Conservation (phyloP, 1,284 basidiomycete species). For the Austroboletus niveus region DNA sequence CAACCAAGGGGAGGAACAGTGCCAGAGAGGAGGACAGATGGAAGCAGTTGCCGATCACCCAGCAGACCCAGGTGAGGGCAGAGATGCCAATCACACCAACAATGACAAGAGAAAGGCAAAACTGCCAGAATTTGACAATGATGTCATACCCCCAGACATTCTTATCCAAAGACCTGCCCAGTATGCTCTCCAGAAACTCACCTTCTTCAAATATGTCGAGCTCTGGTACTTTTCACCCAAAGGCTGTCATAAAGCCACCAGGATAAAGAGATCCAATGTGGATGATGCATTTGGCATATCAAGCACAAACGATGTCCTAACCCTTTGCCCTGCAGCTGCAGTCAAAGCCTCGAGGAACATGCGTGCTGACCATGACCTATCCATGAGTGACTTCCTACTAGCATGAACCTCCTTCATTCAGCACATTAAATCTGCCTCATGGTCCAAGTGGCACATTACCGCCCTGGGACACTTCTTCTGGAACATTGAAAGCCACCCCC, state of each 20-base stretch:
- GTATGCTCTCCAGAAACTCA: conserved; percentile 26
- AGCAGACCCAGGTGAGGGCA: no score
- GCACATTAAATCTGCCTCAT: background rate
- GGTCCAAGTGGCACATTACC: background rate
- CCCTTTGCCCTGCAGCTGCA: accelerated
- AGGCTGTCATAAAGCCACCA: conserved; percentile 11
- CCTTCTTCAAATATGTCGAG: conserved; percentile 23
- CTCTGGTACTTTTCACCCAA: conserved; percentile 30
- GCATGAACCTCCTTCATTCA: background rate
- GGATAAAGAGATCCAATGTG: background rate
- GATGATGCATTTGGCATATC: background rate
- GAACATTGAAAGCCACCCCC: no score
- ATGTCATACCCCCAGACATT: background rate
- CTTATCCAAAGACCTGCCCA: conserved; percentile 3
- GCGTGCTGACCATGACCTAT: background rate
- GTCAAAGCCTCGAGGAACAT: background rate
- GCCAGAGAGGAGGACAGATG: no score
- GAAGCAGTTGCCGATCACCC: no score
- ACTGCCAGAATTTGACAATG: no score
- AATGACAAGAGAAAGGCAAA: no score
- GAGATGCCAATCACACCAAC: no score
- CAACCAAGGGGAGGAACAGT: no score
- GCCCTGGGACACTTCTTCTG: background rate
- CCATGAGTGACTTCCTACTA: background rate
- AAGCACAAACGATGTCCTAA: background rate